phyloP scores from a whole-genome alignment of 768 basidiomycete genomes.

The Phlebiopsis gigantea region DNA sequence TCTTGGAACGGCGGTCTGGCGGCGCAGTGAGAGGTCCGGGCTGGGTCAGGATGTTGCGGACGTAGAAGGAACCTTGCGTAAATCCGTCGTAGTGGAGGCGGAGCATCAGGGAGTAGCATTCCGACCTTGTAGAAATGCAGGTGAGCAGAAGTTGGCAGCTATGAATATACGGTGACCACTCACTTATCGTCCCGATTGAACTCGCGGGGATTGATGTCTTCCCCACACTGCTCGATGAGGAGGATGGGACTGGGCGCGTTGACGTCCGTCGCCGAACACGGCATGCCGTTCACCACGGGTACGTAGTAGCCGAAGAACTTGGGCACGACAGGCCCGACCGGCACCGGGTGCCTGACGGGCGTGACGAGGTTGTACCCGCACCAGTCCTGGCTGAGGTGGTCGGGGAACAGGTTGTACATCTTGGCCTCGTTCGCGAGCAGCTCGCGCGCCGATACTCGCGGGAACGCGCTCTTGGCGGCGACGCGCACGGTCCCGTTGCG shows the following conservation, averaged over 20 bases:
- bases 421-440: conserved; percentile 32
- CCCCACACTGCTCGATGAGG: conserved; percentile 43
- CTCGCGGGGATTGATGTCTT: conserved; percentile 19
- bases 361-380: conserved; percentile 40
- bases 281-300: conserved; percentile 16
- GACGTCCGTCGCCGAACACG: conserved; percentile 8
- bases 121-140: conserved; percentile 5
- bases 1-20: conserved; percentile 20
- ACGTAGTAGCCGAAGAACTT: conserved; percentile 63
- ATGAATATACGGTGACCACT: not conserved
- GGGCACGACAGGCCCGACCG: conserved; percentile 48
- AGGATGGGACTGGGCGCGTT: conserved; percentile 31
- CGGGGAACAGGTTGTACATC: conserved; percentile 41
- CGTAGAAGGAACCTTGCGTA: conserved; percentile 34
- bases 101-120: conserved; percentile 27
- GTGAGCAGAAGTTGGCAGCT: no score
- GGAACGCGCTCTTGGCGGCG: conserved; percentile 23
- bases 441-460: conserved; percentile 6
- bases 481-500: conserved; percentile 21
- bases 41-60: conserved; percentile 40
- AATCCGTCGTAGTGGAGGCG: conserved; percentile 36
- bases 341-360: conserved; percentile 39
- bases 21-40: conserved; percentile 33
- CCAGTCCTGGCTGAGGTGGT: conserved; percentile 44
- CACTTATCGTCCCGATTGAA: conserved; percentile 17